These are phyloP conservation scores for Notholithocarpus densiflorus DNA, from an alignment of 306 rosid species.

Conservation along the genomic window DNA sequence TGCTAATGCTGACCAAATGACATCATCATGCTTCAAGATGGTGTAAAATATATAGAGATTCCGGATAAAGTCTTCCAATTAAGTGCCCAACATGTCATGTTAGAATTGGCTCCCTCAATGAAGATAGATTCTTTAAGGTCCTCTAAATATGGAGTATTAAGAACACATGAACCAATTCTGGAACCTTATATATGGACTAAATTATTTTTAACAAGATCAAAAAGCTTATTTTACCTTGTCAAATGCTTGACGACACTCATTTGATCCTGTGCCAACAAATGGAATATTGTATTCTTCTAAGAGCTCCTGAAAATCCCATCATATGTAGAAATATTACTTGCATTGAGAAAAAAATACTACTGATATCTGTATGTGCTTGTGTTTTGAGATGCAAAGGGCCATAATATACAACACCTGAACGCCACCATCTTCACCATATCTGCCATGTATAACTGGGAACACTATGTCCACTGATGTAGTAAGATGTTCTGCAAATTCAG, in stretches of 20 bases:
- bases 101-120: not conserved
- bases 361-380: not conserved
- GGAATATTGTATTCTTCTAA: constrained; percentile 79
- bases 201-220: constrained; percentile 3
- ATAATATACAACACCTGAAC: constrained; percentile 61
- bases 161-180: constrained; percentile 5
- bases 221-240: constrained; percentile 64
- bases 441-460: constrained; percentile 94
- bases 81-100: not conserved
- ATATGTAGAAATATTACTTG: constrained; percentile 18
- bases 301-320: constrained; percentile 57
- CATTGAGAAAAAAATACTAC: not conserved
- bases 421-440: constrained; percentile 94
- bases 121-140: not conserved
- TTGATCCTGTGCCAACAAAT: constrained; percentile 93
- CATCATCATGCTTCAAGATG: not conserved
- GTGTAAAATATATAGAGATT: not conserved
- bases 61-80: not conserved
- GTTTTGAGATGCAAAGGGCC: constrained; percentile 1
- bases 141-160: not conserved
- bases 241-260: constrained; percentile 74
- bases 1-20: not conserved
- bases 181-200: not conserved
- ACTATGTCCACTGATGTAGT: constrained; percentile 76
- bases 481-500: constrained; percentile 77